Conservation (phyloP, 2,329 filamentous ascomycete genomes). For the Raffaelea ambrosiae region DNA sequence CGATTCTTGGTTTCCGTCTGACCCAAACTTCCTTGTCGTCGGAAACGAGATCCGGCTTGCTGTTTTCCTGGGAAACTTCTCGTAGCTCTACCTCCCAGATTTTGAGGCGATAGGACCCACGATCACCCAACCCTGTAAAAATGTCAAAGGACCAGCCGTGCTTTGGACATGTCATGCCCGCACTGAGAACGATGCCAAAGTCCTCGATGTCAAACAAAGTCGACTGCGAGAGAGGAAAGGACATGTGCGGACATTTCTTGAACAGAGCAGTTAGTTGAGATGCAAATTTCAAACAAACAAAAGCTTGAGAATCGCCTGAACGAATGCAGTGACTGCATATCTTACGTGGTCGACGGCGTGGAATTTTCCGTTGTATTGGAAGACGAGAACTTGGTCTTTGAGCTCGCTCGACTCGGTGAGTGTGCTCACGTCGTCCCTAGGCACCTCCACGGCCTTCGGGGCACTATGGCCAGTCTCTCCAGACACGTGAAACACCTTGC, state of each 20-base stretch:
- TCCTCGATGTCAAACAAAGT: conserved; percentile 64
- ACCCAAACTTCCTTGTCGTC: conserved; percentile 31
- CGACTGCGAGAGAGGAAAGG: conserved; percentile 56
- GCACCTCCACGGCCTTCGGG: conserved; percentile 24
- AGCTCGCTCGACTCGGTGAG: conserved; percentile 24
- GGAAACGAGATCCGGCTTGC: not conserved
- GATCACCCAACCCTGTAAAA: conserved; percentile 52
- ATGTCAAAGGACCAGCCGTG: conserved; percentile 66
- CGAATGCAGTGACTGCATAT: no score
- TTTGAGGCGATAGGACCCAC: conserved; percentile 51
- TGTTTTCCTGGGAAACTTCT: conserved; percentile 5
- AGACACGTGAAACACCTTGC: conserved; percentile 49
- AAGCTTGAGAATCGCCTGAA: no score
- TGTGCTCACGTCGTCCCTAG: conserved; percentile 23
- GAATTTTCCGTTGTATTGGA: conserved; percentile 54
- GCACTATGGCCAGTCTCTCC: conserved; percentile 24
- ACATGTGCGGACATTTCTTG: conserved; percentile 60
- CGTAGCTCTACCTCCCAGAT: conserved; percentile 57
- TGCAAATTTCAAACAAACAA: no score
- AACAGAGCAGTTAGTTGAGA: not conserved
- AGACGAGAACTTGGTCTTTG: conserved; percentile 56
- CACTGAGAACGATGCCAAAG: conserved; percentile 49
- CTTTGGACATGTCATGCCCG: conserved; percentile 58
- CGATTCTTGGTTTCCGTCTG: conserved; percentile 31
- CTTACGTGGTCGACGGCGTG: conserved; percentile 61